Percentiles rank a stretch among this genome's conserved stretches.
phyloP scores from a whole-genome alignment of 2,329 filamentous ascomycete species.

The Aspergillus unguis region DNA sequence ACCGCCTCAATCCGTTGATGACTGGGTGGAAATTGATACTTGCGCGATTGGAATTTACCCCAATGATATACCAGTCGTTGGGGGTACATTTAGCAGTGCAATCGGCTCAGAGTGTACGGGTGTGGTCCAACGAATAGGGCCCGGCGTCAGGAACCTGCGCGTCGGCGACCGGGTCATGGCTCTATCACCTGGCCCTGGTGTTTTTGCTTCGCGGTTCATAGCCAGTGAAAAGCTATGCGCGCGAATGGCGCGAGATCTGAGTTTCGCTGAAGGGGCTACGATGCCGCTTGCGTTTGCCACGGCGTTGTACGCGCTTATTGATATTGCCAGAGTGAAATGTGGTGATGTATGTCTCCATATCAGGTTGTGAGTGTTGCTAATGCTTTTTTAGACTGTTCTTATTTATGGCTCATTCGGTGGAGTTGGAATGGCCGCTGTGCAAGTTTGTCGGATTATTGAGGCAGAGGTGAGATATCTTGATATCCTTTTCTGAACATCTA shows the following conservation, averaged over 20 bases:
- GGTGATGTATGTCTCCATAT: conserved; percentile 4
- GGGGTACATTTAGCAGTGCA: conserved; percentile 13
- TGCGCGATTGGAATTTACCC: conserved; percentile 26
- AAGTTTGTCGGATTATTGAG: conserved; percentile 4
- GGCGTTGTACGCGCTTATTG: conserved; percentile 10
- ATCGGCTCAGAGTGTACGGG: conserved; percentile 25
- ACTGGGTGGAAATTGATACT: conserved; percentile 2
- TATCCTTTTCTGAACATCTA: not conserved
- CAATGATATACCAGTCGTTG: conserved; percentile 18
- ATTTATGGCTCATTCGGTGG: conserved; percentile 10
- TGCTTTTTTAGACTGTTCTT: conserved; percentile 5
- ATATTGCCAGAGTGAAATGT: conserved; percentile 2
- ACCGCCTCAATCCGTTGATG: not conserved
- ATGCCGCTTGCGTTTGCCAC: conserved; percentile 8
- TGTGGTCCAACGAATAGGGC: conserved; percentile 20
- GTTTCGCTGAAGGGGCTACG: conserved; percentile 7
- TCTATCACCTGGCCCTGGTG: not conserved
- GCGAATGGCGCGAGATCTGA: conserved; percentile 3
- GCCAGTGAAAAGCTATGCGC: conserved; percentile 7
- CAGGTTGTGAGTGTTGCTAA: not conserved
- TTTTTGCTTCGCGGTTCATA: not conserved
- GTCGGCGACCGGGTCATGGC: conserved; percentile 25
- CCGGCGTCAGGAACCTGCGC: conserved; percentile 15
- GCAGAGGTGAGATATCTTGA: conserved; percentile 1
- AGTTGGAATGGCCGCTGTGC: conserved; percentile 11